Evolutionary conservation across 2,329 filamentous ascomycete genomes (phyloP).

Genomic region (Diaporthe ampelina): DNA sequence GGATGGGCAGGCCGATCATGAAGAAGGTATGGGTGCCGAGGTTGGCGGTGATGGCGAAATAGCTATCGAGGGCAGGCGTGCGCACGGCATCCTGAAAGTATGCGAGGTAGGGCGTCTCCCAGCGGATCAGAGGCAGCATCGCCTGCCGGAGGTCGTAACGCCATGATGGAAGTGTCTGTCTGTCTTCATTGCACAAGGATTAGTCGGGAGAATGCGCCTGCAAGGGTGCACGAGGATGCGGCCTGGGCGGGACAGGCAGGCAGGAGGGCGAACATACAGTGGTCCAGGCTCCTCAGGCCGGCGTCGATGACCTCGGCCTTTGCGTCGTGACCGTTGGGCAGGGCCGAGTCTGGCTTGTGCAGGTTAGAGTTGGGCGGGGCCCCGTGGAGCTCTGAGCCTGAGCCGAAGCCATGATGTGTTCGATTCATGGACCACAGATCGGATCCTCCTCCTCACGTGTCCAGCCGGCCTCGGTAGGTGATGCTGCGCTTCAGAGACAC

Average conservation of each 20-base stretch:
- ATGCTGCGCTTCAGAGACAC: slow-evolving; percentile 22
- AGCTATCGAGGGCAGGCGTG: slow-evolving; percentile 89
- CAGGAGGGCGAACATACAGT: slow-evolving; percentile 69
- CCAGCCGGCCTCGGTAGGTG: slow-evolving; percentile 12
- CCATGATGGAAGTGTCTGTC: slow-evolving; percentile 86
- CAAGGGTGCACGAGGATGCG: slow-evolving; percentile 11
- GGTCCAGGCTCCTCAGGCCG: slow-evolving; percentile 83
- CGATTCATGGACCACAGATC: slow-evolving; percentile 46
- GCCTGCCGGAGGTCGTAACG: slow-evolving; percentile 86
- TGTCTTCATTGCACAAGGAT: slow-evolving; percentile 69
- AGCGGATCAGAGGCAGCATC: slow-evolving; percentile 88
- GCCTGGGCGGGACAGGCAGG: background rate
- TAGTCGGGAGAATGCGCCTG: slow-evolving; percentile 17
- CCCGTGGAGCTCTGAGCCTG: slow-evolving; percentile 47
- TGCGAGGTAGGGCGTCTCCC: slow-evolving; percentile 95
- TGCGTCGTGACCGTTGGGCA: slow-evolving; percentile 38
- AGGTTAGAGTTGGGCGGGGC: slow-evolving; percentile 33
- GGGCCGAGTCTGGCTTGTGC: slow-evolving; percentile 37
- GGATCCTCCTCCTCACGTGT: slow-evolving; percentile 36
- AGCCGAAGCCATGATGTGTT: slow-evolving; percentile 47
- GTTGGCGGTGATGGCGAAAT: slow-evolving; percentile 97
- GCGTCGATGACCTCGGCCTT: slow-evolving; percentile 70
- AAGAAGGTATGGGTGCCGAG: slow-evolving; percentile 98
- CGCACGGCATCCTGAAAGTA: slow-evolving; percentile 85
- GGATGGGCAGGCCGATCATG: slow-evolving; percentile 93